Base-by-base conservation (phyloP, 176 grass and related monocot genomes). In the Tillandsia leiboldiana region DNA sequence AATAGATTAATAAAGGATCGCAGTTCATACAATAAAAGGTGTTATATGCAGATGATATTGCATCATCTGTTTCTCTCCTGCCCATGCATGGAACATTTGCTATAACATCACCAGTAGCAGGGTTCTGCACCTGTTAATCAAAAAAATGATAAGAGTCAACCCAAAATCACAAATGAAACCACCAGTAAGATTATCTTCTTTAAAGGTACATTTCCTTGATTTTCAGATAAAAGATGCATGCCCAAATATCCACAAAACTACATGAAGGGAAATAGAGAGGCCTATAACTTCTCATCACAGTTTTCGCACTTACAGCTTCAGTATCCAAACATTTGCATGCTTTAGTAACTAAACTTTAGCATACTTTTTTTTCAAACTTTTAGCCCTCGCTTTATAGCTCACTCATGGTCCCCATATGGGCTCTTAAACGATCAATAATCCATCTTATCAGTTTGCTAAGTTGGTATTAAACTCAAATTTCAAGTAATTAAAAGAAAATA, bases 61-160 rank as follows among this genome's bases (percentile, higher is more conserved):
- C 93, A 82, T 87, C 89, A 63, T 79, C 71, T 79, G 94, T 87
- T 87, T 97, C 94, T 77, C 28, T 92, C 77, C 64, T 74, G 70
- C 94, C 89, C 94, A 97, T 97, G 83, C 77, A 92, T 62, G 93
- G 54, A 28, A 97, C 84, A 66, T 75, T 90, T 75, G 86, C 81
- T 71, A 92, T 66, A 69, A 92, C 79, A 69, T 97, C 89, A 22
- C 93, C 93, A 50, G 93, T 97, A 70, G 93, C 89, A 79, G 93
- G 93, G 73, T 97, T 87, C 83, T 87, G 79, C 49, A 97, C 84
- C 93, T 91, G 42, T 12, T 1, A 79, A 42, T 42, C n/a, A 67
- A 49, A 20, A 23, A 78, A 27, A 77, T 51, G 3, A n/a, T 15
- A 50, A 47, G 20, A 54, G 12, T 48, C 68, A 12, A 53, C 54